Evolutionary conservation across 768 basidiomycete species (phyloP).

Genomic region (Psilocybe cyanescens): DNA sequence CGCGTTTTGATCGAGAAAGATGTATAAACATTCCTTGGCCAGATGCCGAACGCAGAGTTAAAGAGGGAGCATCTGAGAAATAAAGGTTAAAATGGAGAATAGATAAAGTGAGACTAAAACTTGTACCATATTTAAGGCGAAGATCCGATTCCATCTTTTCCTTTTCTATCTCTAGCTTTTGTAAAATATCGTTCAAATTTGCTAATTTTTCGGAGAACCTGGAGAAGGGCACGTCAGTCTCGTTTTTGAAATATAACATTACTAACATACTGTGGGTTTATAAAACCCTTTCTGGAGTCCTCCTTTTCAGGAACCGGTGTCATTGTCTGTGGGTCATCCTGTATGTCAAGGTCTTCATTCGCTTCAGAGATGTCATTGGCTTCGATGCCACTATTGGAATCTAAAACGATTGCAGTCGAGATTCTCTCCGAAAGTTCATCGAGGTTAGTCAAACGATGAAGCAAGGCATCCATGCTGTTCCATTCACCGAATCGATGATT

Average conservation of each 20-base stretch:
- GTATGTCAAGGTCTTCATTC: slow-evolving; percentile 11
- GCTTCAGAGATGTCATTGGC: slow-evolving; percentile 16
- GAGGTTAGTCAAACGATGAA: slow-evolving; percentile 57
- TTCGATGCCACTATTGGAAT: slow-evolving; percentile 1
- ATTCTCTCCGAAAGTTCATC: slow-evolving; percentile 60
- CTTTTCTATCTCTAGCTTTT: slow-evolving; percentile 46
- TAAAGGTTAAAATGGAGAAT: not conserved
- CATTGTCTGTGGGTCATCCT: not conserved
- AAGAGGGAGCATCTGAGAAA: slow-evolving; percentile 65
- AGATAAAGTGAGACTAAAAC: not conserved
- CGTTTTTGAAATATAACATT: not conserved
- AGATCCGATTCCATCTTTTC: slow-evolving; percentile 58
- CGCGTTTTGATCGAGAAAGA: slow-evolving; percentile 65
- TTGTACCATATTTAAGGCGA: slow-evolving; percentile 57
- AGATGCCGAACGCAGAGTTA: slow-evolving; percentile 71
- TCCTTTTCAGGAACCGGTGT: slow-evolving; percentile 2
- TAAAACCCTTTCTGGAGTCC: slow-evolving; percentile 52
- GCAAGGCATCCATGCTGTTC: slow-evolving; percentile 55
- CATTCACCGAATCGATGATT: slow-evolving; percentile 45
- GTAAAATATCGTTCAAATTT: slow-evolving; percentile 51
- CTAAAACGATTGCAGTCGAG: slow-evolving; percentile 43
- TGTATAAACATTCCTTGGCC: slow-evolving; percentile 80
- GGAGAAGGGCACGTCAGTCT: not conserved
- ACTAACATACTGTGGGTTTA: slow-evolving; percentile 62
- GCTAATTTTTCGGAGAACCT: slow-evolving; percentile 66